Conservation (phyloP, 768 basidiomycete species). For the Pulveroboletus frians region DNA sequence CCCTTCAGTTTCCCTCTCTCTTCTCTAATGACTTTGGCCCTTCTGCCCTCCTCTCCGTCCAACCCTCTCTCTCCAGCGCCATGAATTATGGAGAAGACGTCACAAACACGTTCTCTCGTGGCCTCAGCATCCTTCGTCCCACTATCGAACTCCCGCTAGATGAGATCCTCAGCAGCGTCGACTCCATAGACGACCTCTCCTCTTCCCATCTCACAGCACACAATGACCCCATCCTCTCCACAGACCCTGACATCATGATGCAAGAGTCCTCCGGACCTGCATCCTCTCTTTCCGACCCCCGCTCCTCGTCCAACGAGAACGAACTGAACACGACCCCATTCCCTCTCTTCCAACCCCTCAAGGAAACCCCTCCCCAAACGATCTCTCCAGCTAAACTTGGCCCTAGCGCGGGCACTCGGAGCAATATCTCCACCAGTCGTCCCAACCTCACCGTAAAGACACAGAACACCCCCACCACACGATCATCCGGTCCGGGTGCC, state of each 20-base stretch:
- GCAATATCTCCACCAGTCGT: constrained; percentile 40
- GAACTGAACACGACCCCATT: constrained; percentile 21
- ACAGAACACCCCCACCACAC: constrained; percentile 38
- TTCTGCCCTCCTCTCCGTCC: constrained; percentile 62
- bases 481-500: constrained; percentile 58
- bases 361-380: constrained; percentile 44
- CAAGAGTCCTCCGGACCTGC: constrained; percentile 20
- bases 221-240: constrained; percentile 1
- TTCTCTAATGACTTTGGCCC: constrained; percentile 77
- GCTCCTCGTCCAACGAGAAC: constrained; percentile 1
- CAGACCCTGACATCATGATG: constrained; percentile 26
- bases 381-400: constrained; percentile 57
- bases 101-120: constrained; percentile 42
- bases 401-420: constrained; percentile 46
- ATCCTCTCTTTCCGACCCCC: constrained; percentile 11
- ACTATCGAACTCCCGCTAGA: constrained; percentile 87
- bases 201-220: constrained; percentile 3
- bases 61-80: constrained; percentile 60
- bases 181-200: constrained; percentile 18
- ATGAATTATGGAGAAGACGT: constrained; percentile 79
- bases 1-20: constrained; percentile 66
- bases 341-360: constrained; percentile 35
- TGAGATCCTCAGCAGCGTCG: constrained; percentile 52
- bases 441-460: constrained; percentile 63
- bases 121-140: constrained; percentile 62